phyloP scores from a whole-genome alignment of 208 protist genomes.

The Trypanosoma theileri region DNA sequence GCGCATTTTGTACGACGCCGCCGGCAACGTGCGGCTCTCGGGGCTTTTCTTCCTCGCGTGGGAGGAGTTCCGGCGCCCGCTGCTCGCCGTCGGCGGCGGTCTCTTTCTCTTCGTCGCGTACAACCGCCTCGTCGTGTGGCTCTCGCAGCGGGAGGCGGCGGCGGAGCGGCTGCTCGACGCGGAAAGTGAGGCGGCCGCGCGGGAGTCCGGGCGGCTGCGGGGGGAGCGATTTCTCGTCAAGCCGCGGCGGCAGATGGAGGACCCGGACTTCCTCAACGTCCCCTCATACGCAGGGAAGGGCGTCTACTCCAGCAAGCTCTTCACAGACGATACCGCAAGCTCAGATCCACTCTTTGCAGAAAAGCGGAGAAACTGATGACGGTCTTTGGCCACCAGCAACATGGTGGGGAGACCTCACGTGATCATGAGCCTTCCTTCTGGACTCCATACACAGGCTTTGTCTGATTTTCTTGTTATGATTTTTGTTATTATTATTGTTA shows the following conservation, averaged over 20 bases:
- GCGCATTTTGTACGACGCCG: conserved; percentile 54
- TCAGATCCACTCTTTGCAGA: conserved; percentile 29
- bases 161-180: conserved; percentile 35
- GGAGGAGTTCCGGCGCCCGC: conserved; percentile 55
- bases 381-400: conserved; percentile 15
- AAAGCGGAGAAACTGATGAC: conserved; percentile 23
- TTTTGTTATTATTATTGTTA: conserved; percentile 17
- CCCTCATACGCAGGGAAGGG: conserved; percentile 68
- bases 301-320: conserved; percentile 50
- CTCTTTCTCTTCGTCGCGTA: conserved; percentile 48
- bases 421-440: not conserved
- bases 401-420: not conserved
- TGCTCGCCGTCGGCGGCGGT: conserved; percentile 32
- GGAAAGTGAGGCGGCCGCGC: conserved; percentile 45
- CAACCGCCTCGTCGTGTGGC: conserved; percentile 44
- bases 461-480: conserved; percentile 2
- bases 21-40: conserved; percentile 52
- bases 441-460: too few relatives aligned
- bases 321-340: conserved; percentile 51
- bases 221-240: conserved; percentile 68
- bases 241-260: conserved; percentile 68
- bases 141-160: conserved; percentile 41
- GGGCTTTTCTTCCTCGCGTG: conserved; percentile 51
- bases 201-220: conserved; percentile 66
- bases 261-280: conserved; percentile 76